Evolutionary conservation across 768 basidiomycete species (phyloP).

Genomic region (Phaffia australis): DNA sequence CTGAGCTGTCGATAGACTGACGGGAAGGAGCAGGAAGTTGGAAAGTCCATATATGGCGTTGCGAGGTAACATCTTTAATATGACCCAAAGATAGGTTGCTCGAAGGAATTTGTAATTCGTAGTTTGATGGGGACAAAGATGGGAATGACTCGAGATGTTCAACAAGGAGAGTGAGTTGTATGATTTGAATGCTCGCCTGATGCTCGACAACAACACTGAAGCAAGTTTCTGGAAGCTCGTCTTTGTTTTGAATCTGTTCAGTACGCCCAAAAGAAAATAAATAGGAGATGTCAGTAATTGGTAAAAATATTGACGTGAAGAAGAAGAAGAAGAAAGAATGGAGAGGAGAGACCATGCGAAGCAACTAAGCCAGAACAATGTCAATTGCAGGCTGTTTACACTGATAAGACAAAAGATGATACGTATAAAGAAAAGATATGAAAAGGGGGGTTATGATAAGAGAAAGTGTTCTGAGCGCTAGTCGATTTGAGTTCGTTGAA

Average conservation of each 20-base stretch:
- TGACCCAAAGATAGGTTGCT: too few species aligned
- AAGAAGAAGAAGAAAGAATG: background rate
- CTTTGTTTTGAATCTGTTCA: background rate
- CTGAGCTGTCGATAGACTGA: conserved; percentile 54
- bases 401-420: background rate
- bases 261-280: background rate
- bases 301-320: background rate
- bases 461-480: background rate
- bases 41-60: conserved; percentile 43
- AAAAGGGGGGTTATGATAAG: background rate
- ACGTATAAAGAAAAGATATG: background rate
- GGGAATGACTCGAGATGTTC: conserved; percentile 41
- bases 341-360: background rate
- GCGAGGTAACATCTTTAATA: too few species aligned
- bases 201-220: conserved; percentile 50
- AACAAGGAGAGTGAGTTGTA: conserved; percentile 62
- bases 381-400: background rate
- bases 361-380: background rate
- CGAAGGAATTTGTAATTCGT: background rate
- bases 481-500: too few species aligned
- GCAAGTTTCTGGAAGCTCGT: background rate
- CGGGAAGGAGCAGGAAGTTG: conserved; percentile 41
- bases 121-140: conserved; percentile 52
- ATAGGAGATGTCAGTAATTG: background rate
- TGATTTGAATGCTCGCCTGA: conserved; percentile 71